Base-by-base conservation (phyloP, 2,329 filamentous ascomycete genomes). In the Paecilomyces variotii region DNA sequence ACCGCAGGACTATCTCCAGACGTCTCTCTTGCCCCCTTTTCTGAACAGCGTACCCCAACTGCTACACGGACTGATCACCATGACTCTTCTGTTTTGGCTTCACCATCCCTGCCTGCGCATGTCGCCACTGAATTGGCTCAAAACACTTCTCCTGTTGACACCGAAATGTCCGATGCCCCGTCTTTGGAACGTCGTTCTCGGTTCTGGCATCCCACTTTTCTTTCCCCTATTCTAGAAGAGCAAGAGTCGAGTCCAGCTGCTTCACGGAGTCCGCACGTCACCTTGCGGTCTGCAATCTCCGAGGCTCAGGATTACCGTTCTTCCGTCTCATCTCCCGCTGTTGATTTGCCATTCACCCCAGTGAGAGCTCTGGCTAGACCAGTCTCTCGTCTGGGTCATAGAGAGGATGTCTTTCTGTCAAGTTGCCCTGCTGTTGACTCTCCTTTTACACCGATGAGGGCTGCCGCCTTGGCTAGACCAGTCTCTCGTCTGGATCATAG, bases 221-320 rank as follows among this genome's bases (percentile, higher is more conserved):
- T 66, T 52, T 65, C 61, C 52, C 62, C 63, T 19, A 57, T 66
- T 24, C 58, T 56, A 24, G 64, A 65, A 56, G 57, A 57, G 14
- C 24, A 25, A 27, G 59, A 63, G 35, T 54, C 55, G 55, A 55
- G 54, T 54, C 53, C 30, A 19, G 2, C 14, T 12, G 53, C 50
- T 39, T 58, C 49, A 35, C 50, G 55, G 27, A 52, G 50, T 7
- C 53, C 28, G 30, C 49, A 12, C 34, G 10, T 50, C 52, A 27
- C 14, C 19, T 45, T 24, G 39, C 39, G 19, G 39, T 45, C 39
- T 24, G n/a, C 39, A 24, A 19, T 4, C 9, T 24, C 39, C 7
- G 39, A 24, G 9, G 39, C 7, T 19, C n/a, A 14, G 19, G 39
- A 19, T 14, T 3, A 19, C 19, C 39, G 19, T 45, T 45, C n/a